Base-by-base conservation (phyloP, 345 rosid genomes). In the Cochlearia excelsa region DNA sequence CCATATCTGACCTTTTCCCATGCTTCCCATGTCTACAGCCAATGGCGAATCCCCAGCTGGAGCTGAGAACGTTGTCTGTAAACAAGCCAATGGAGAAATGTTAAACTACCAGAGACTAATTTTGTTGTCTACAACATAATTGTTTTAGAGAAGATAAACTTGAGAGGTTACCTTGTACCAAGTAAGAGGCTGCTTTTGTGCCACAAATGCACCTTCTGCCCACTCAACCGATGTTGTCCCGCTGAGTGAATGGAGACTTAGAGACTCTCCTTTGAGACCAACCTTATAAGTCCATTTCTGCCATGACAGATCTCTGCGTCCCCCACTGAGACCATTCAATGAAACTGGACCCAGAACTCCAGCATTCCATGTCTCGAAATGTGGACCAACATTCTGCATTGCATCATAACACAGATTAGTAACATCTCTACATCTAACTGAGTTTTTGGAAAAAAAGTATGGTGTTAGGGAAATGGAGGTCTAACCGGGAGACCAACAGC, bases 1-100 rank as follows among this genome's bases (percentile, higher is more conserved):
- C 99, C 99, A 93, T 45, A 84, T 73, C 67, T 93, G 96, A 41
- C 99, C 99, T 80, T 93, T 93, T n/a, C 97, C 87, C 99, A 93
- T 93, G 65, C 91, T 85, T 55, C 70, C 75, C 97, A 93, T 85
- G 67, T 93, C 97, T 45, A 93, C 70, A 69, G 95, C 97, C 81
- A 93, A 59, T 0, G 97, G 99, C 0, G 88, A 59, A 61, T 78
- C 70, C 43, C 99, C 99, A 23, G 82, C 81, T 4, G 97, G 99
- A 61, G 96, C 96, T 67, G 75, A 79, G 83, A 93, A 93, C 7
- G 78, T 79, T 9, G 97, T 85, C 99, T 93, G 76, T 43, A 74
- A 60, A 51, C 54, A 67, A 41, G 26, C 49, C 46, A 63, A 51
- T 41, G 42, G 55, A 34, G 54, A 33, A 61, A 48, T 49, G 61